phyloP scores from a whole-genome alignment of 2,329 filamentous ascomycete genomes.

The Exophiala bonariae region DNA sequence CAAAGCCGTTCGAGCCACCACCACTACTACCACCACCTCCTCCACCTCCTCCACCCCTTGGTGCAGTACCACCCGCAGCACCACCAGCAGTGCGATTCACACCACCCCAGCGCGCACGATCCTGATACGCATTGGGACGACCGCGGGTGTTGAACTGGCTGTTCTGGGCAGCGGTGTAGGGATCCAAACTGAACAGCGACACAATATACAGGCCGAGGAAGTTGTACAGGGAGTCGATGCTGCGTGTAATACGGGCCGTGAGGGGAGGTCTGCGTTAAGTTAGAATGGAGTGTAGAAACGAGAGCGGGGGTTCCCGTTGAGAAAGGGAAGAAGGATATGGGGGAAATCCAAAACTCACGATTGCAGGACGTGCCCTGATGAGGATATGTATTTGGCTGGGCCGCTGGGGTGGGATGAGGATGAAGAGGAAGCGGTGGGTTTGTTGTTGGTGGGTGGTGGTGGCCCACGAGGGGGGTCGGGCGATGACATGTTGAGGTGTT shows the following conservation, averaged over 20 bases:
- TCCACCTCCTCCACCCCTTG: slow-evolving; percentile 24
- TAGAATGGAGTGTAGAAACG: background rate
- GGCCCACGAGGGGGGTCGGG: too few relatives aligned
- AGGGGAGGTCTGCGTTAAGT: slow-evolving; percentile 42
- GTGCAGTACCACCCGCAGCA: slow-evolving; percentile 8
- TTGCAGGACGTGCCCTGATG: slow-evolving; percentile 24
- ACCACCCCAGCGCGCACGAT: slow-evolving; percentile 29
- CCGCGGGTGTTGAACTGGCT: slow-evolving; percentile 47
- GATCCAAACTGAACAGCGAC: slow-evolving; percentile 49
- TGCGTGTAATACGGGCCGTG: slow-evolving; percentile 41
- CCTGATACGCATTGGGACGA: slow-evolving; percentile 30
- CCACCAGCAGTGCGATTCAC: slow-evolving; percentile 16
- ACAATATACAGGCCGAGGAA: slow-evolving; percentile 52
- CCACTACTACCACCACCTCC: slow-evolving; percentile 27
- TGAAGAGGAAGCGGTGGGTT: background rate
- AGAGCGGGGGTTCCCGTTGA: background rate
- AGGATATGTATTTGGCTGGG: slow-evolving; percentile 20
- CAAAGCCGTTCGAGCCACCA: slow-evolving; percentile 31
- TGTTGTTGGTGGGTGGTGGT: too few relatives aligned
- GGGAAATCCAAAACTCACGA: slow-evolving; percentile 12
- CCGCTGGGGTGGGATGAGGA: background rate
- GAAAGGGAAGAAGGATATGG: background rate
- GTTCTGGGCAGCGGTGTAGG: slow-evolving; percentile 45
- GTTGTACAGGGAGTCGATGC: slow-evolving; percentile 44
- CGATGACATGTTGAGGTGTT: too few relatives aligned